Conservation (phyloP, 768 basidiomycete species). For the Gloeopeniophorella convolvens region DNA sequence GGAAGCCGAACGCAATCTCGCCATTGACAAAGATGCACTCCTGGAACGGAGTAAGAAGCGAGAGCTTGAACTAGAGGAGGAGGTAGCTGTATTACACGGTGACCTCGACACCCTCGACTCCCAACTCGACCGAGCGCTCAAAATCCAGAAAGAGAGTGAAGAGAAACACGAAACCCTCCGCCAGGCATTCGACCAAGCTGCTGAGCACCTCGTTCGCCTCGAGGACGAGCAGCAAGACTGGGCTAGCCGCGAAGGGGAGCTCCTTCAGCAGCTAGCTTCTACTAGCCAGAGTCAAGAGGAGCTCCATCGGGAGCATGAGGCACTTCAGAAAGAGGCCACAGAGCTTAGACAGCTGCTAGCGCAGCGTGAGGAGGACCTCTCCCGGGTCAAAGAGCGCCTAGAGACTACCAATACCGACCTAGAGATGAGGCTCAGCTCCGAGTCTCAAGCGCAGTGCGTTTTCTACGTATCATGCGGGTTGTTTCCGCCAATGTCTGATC, state of each 20-base stretch:
- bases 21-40: conserved; percentile 75
- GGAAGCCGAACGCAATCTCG: conserved; percentile 72
- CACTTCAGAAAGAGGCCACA: conserved; percentile 56
- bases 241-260: conserved; percentile 55
- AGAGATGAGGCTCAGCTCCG: conserved; percentile 61
- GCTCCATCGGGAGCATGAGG: conserved; percentile 40
- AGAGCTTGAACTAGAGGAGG: conserved; percentile 84
- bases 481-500: not conserved
- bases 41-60: conserved; percentile 79
- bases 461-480: not conserved
- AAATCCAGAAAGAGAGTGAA: conserved; percentile 71
- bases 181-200: conserved; percentile 74
- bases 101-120: conserved; percentile 83
- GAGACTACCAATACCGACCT: conserved; percentile 60
- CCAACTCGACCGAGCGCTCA: conserved; percentile 75
- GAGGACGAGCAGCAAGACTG: conserved; percentile 72
- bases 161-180: conserved; percentile 69
- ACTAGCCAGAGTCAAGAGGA: conserved; percentile 41
- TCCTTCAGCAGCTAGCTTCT: conserved; percentile 43
- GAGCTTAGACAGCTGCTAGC: conserved; percentile 62
- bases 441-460: conserved; percentile 57
- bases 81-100: conserved; percentile 67
- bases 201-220: conserved; percentile 76
- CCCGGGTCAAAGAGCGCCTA: conserved; percentile 66
- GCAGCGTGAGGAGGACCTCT: conserved; percentile 77